A percentile compares a stretch with the other conserved stretches of the same genome.
phyloP scores from a whole-genome alignment of 306 rosid genomes.

The Canavalia ensiformis region DNA sequence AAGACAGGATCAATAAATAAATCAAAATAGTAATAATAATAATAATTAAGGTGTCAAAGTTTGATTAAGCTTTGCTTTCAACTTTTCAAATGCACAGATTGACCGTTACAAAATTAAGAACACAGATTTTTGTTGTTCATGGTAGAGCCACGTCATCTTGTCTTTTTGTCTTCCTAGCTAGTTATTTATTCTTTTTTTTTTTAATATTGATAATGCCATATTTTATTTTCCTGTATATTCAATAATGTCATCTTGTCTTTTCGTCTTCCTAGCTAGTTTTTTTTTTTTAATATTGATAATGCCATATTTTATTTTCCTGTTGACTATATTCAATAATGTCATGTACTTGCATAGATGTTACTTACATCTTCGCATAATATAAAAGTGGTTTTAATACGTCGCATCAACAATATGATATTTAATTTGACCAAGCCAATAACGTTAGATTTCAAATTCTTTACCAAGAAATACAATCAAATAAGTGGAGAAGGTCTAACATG shows the following conservation, averaged over 20 bases:
- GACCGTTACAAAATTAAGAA: slow-evolving; percentile 1
- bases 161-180: no score
- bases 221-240: background rate
- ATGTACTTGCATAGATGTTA: background rate
- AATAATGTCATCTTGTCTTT: background rate
- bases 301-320: background rate
- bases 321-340: background rate
- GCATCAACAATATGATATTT: background rate
- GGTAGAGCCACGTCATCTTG: background rate
- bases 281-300: background rate
- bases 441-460: slow-evolving; percentile 6
- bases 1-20: background rate
- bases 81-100: background rate
- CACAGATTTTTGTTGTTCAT: slow-evolving; percentile 22
- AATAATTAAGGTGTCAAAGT: background rate
- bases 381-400: background rate
- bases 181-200: no score
- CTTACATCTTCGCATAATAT: background rate
- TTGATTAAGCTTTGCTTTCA: slow-evolving; percentile 1
- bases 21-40: background rate
- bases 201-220: background rate
- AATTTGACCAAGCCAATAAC: slow-evolving; percentile 15
- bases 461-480: background rate
- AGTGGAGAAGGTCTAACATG: background rate
- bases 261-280: background rate